Conservation (phyloP, 306 rosid species). For the Prunus persica region DNA sequence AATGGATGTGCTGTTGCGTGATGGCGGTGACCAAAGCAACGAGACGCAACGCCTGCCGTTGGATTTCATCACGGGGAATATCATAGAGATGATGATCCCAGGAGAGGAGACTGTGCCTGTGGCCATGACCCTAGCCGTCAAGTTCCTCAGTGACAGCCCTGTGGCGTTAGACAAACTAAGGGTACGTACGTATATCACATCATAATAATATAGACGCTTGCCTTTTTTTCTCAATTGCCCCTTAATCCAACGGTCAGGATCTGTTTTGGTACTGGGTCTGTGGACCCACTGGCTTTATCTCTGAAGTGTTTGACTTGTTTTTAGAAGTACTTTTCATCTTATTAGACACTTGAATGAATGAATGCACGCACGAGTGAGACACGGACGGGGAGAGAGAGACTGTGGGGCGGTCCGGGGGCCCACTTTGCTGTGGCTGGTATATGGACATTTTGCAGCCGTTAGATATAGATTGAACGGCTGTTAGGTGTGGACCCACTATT, state of each 20-base stretch:
- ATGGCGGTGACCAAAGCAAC: conserved; percentile 30
- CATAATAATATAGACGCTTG: background rate
- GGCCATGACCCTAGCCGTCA: conserved; percentile 74
- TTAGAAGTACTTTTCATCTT: background rate
- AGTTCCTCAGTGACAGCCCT: conserved; percentile 58
- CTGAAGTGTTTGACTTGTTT: conserved; percentile 25
- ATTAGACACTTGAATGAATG: background rate
- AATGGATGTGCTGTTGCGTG: conserved; percentile 66
- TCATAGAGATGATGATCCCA: conserved; percentile 82
- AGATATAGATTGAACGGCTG: conserved; percentile 38
- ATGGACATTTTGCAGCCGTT: conserved; percentile 34
- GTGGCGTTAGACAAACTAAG: conserved; percentile 44
- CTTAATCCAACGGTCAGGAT: conserved; percentile 27
- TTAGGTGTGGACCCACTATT: conserved; percentile 38
- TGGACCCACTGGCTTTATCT: conserved; percentile 3
- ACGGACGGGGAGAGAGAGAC: background rate
- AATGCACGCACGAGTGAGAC: conserved; percentile 27
- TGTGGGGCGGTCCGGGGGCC: conserved; percentile 19
- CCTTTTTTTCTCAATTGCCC: background rate
- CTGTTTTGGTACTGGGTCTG: background rate
- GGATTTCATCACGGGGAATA: conserved; percentile 66
- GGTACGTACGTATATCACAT: conserved; percentile 38
- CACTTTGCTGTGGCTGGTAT: conserved; percentile 1
- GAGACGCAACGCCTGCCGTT: conserved; percentile 30
- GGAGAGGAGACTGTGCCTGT: conserved; percentile 92